Percentiles rank a stretch among this genome's conserved stretches.
These are phyloP conservation scores for Globisporangium sylvaticum DNA, from an alignment of 352 stramenopile species.

Conservation along the genomic window DNA sequence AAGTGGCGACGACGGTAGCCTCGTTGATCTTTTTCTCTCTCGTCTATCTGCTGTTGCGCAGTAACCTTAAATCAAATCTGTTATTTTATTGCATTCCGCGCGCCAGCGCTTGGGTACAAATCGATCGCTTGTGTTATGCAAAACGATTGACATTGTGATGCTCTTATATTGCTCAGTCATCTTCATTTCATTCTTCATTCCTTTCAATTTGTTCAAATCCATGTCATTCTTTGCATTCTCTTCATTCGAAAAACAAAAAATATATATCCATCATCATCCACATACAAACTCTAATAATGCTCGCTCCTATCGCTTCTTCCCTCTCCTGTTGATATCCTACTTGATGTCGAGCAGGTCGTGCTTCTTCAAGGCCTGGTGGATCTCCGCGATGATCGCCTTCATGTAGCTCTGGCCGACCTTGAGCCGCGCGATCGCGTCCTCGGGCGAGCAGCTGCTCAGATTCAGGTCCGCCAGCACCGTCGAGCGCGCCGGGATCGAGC, in stretches of 20 bases:
- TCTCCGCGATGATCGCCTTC: conserved; percentile 43
- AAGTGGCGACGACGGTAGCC: background rate
- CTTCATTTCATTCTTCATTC: background rate
- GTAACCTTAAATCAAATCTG: conserved; percentile 17
- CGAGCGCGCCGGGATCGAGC: conserved; percentile 55
- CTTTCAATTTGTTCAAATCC: background rate
- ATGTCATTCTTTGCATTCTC: background rate
- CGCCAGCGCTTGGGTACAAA: background rate
- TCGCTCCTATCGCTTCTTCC: background rate
- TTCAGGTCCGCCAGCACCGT: conserved; percentile 52
- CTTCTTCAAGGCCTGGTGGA: conserved; percentile 50
- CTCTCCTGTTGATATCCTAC: conserved; percentile 21
- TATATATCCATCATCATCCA: conserved; percentile 1
- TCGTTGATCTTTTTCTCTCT: background rate
- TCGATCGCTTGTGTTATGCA: background rate
- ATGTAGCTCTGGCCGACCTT: conserved; percentile 44
- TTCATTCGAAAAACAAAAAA: background rate
- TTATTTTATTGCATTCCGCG: conserved; percentile 15
- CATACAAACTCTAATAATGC: conserved; percentile 8
- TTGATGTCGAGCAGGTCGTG: conserved; percentile 75
- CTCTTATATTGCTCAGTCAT: background rate
- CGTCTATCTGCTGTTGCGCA: conserved; percentile 1
- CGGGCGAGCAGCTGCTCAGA: conserved; percentile 23
- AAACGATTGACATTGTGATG: background rate
- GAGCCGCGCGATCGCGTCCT: conserved; percentile 36